Percentiles rank a stretch among this genome's conserved stretches.
phyloP scores from a whole-genome alignment of 768 basidiomycete genomes.

The Boletus coccyginus region DNA sequence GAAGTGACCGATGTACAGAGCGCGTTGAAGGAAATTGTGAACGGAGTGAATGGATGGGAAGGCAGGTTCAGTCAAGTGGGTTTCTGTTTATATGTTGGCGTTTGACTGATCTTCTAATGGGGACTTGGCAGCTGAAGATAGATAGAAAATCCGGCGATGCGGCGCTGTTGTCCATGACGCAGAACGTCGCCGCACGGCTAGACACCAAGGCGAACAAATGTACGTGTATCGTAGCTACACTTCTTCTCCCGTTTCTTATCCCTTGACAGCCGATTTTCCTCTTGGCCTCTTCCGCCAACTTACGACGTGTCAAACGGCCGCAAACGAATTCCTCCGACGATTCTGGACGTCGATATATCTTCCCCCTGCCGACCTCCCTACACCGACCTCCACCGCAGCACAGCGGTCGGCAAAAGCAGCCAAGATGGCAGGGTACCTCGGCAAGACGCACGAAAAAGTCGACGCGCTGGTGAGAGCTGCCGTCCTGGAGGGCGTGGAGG shows the following conservation, averaged over 20 bases:
- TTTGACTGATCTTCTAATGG: not conserved
- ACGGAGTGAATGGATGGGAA: no score
- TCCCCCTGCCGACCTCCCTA: conserved; percentile 54
- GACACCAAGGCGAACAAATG: conserved; percentile 66
- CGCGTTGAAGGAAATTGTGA: no score
- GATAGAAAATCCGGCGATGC: conserved; percentile 67
- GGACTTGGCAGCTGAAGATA: conserved; percentile 53
- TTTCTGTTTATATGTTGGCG: no score
- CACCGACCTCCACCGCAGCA: conserved; percentile 50
- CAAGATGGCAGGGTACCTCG: conserved; percentile 85
- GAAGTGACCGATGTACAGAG: no score
- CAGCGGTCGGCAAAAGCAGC: conserved; percentile 76
- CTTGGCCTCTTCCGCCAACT: conserved; percentile 77
- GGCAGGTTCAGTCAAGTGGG: conserved; percentile 42
- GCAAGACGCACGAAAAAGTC: conserved; percentile 79
- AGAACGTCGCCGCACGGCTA: conserved; percentile 70
- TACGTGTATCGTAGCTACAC: no score
- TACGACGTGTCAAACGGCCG: conserved; percentile 86
- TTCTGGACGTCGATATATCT: conserved; percentile 92
- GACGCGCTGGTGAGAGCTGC: conserved; percentile 66
- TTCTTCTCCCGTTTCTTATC: not conserved
- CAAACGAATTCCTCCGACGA: conserved; percentile 94
- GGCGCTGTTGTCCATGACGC: conserved; percentile 72
- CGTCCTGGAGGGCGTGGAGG: conserved; percentile 59
- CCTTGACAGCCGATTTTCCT: conserved; percentile 68